phyloP scores from a whole-genome alignment of 371 early-diverging fungal species.

The Vittaforma corneae region DNA sequence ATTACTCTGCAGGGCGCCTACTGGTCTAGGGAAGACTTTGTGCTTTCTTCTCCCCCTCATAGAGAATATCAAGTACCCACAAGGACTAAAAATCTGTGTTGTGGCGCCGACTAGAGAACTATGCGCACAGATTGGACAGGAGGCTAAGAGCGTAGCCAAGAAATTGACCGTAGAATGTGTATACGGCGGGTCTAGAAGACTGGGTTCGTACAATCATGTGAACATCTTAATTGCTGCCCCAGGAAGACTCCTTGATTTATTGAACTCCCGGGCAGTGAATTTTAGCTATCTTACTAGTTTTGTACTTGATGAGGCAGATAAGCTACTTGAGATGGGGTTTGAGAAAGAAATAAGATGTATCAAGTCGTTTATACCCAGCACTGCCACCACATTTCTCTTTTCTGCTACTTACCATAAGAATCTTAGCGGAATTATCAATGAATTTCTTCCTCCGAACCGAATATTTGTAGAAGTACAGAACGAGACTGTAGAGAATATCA shows the following conservation, averaged over 20 bases:
- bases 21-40: slow-evolving; percentile 80
- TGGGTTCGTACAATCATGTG: slow-evolving; percentile 63
- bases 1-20: slow-evolving; percentile 95
- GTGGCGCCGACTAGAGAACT: slow-evolving; percentile 71
- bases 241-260: slow-evolving; percentile 77
- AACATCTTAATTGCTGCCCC: slow-evolving; percentile 86
- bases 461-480: slow-evolving; percentile 41
- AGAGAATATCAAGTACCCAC: slow-evolving; percentile 13
- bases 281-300: slow-evolving; percentile 76
- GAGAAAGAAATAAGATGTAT: slow-evolving; percentile 69
- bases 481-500: slow-evolving; percentile 53
- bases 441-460: slow-evolving; percentile 27
- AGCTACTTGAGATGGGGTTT: slow-evolving; percentile 93
- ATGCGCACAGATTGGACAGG: slow-evolving; percentile 87
- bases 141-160: slow-evolving; percentile 50
- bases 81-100: slow-evolving; percentile 17
- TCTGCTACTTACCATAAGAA: slow-evolving; percentile 49
- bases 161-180: slow-evolving; percentile 20
- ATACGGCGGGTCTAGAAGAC: slow-evolving; percentile 63
- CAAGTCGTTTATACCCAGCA: slow-evolving; percentile 19
- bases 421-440: slow-evolving; percentile 33
- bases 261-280: slow-evolving; percentile 73
- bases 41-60: slow-evolving; percentile 64
- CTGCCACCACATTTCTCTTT: slow-evolving; percentile 39
- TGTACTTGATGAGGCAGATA: slow-evolving; percentile 95